Evolutionary conservation across 768 basidiomycete species (phyloP).

Genomic region (Pisolithus orientalis): DNA sequence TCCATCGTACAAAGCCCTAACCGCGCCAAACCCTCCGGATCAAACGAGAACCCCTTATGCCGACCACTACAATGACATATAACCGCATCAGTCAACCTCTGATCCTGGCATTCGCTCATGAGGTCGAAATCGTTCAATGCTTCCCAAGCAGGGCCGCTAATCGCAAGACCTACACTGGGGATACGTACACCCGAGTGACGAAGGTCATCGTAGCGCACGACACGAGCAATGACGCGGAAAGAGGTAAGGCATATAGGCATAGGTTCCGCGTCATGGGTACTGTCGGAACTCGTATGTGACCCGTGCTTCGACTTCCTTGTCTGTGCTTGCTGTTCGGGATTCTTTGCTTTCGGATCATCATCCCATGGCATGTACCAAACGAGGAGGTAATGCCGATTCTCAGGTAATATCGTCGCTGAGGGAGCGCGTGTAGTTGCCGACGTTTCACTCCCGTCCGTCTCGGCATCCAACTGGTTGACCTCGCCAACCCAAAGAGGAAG

Average conservation of each 20-base stretch:
- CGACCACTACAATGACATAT: slow-evolving; percentile 60
- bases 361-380: slow-evolving; percentile 71
- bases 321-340: slow-evolving; percentile 13
- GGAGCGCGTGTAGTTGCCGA: slow-evolving; percentile 20
- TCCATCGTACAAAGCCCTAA: slow-evolving; percentile 55
- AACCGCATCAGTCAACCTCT: slow-evolving; percentile 33
- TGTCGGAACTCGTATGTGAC: slow-evolving; percentile 22
- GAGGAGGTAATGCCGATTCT: slow-evolving; percentile 64
- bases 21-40: slow-evolving; percentile 71
- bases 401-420: slow-evolving; percentile 36
- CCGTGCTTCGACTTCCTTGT: slow-evolving; percentile 27
- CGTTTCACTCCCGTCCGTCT: slow-evolving; percentile 10
- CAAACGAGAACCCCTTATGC: slow-evolving; percentile 67
- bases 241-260: slow-evolving; percentile 49
- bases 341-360: slow-evolving; percentile 13
- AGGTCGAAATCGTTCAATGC: slow-evolving; percentile 32
- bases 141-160: slow-evolving; percentile 55
- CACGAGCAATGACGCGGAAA: slow-evolving; percentile 71
- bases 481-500: slow-evolving; percentile 81
- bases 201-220: slow-evolving; percentile 68
- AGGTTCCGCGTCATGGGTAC: slow-evolving; percentile 27
- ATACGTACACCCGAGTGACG: slow-evolving; percentile 68
- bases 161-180: slow-evolving; percentile 62
- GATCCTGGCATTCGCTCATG: slow-evolving; percentile 30
- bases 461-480: slow-evolving; percentile 43